Percentiles rank a stretch among this genome's conserved stretches.
Evolutionary conservation across 441 rosid genomes (phyloP).

Genomic region (Lepidium campestre): DNA sequence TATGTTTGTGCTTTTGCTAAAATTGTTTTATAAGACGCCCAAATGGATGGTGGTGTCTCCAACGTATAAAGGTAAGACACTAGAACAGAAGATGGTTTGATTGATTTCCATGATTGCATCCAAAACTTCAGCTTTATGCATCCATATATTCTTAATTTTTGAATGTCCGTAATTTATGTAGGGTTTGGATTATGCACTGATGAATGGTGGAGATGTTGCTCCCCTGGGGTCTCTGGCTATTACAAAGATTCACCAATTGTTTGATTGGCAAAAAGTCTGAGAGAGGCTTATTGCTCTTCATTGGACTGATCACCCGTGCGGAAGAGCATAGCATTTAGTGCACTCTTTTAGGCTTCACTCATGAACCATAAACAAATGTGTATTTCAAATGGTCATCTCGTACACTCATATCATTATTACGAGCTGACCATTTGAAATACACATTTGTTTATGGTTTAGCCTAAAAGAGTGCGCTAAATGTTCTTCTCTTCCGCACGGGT

Average conservation of each 20-base stretch:
- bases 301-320: no score
- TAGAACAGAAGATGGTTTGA: not conserved
- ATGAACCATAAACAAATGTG: no score
- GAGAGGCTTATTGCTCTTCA: constrained; percentile 77
- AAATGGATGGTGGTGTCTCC: not conserved
- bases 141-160: not conserved
- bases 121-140: not conserved
- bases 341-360: no score
- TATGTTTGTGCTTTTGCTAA: not conserved
- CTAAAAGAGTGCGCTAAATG: constrained; percentile 90
- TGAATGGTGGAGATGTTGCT: constrained; percentile 99
- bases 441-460: constrained; percentile 32
- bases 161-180: constrained; percentile 16
- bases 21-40: not conserved
- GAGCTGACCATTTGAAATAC: not conserved
- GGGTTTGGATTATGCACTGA: constrained; percentile 97
- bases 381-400: no score
- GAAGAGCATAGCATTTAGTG: no score
- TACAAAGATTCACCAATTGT: constrained; percentile 92
- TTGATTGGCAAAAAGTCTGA: constrained; percentile 91
- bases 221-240: constrained; percentile 96
- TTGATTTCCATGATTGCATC: constrained; percentile 2
- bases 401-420: not conserved
- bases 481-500: constrained; percentile 87
- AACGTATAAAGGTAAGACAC: not conserved